Evolutionary conservation across 2,329 filamentous ascomycete genomes (phyloP).

Genomic region (Alternaria ethzedia): DNA sequence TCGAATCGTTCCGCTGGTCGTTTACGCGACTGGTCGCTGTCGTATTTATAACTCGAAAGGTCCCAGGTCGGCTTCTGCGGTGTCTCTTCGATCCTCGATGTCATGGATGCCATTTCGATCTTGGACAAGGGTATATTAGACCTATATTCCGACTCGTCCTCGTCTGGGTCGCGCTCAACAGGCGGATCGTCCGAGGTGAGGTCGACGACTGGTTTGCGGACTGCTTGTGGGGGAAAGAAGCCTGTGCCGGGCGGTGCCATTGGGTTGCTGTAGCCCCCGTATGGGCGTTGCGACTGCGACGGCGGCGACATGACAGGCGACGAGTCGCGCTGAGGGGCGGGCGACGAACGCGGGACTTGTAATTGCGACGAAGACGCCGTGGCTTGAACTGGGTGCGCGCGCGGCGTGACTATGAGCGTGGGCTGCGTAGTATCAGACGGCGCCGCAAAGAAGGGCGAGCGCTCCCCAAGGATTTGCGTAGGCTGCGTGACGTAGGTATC

Average conservation of each 20-base stretch:
- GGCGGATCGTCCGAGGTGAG: slow-evolving; percentile 55
- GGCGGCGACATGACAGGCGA: slow-evolving; percentile 49
- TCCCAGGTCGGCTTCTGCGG: slow-evolving; percentile 41
- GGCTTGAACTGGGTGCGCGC: slow-evolving; percentile 38
- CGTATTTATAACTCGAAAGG: slow-evolving; percentile 35
- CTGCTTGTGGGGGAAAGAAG: slow-evolving; percentile 58
- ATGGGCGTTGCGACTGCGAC: slow-evolving; percentile 74
- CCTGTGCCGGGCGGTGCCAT: slow-evolving; percentile 82
- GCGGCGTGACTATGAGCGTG: slow-evolving; percentile 62
- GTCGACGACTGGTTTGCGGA: slow-evolving; percentile 49
- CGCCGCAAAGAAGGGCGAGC: slow-evolving; percentile 36
- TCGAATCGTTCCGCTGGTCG: slow-evolving; percentile 28
- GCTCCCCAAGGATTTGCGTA: slow-evolving; percentile 35
- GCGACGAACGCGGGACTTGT: slow-evolving; percentile 91
- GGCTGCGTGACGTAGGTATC: slow-evolving; percentile 57
- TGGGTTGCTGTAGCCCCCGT: slow-evolving; percentile 61
- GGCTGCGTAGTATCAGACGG: slow-evolving; percentile 60
- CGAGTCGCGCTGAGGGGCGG: slow-evolving; percentile 54
- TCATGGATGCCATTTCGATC: slow-evolving; percentile 49
- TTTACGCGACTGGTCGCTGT: slow-evolving; percentile 31
- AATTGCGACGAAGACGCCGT: slow-evolving; percentile 54
- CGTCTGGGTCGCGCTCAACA: slow-evolving; percentile 57
- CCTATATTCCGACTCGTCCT: slow-evolving; percentile 48
- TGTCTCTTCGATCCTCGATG: slow-evolving; percentile 41
- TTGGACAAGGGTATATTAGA: slow-evolving; percentile 68